Base-by-base conservation (phyloP, 2,329 filamentous ascomycete species). In the Helminthosporium solani region DNA sequence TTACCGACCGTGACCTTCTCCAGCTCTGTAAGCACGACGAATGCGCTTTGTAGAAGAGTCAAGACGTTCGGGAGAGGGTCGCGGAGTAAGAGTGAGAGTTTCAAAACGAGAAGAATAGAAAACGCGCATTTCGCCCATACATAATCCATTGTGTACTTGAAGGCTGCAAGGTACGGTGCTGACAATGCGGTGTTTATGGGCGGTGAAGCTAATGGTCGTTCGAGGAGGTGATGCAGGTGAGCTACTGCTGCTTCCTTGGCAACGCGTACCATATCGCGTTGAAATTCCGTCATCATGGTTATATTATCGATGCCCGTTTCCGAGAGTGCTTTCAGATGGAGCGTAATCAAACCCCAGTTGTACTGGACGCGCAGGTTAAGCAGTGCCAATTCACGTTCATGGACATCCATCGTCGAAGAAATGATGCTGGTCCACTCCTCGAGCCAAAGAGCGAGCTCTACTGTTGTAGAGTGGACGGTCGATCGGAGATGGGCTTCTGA, bases 121-220 rank as follows among this genome's bases (percentile, higher is more conserved):
- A 81, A 81, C 0, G 78, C 77, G 40, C 76, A 78, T 57, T 82
- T 82, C 0, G 78, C 78, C 78, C 78, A 81, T 16, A 81, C 78
- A 47, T 81, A 81, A 44, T 81, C 78, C 72, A 80, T 79, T 0
- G 78, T 77, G 52, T 76, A 81, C 23, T 72, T 73, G 27, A 81
- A 72, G 14, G 75, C 77, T 12, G 68, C 72, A 7, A 81, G 71
- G 52, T 82, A 82, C 1, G 51, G 40, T 11, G 54, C 44, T 4
- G 47, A 40, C 2, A 49, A 46, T 6, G 45, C 41, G 2, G 47
- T 39, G 6, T 12, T 70, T 61, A 35, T 74, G 4, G 56, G 57
- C 4, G 49, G 34, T 5, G 54, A 50, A 2, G 54, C 43, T 6
- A 52, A 49, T 15, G 57, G 54, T 3, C 53, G 54, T 27, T 58